Evolutionary conservation across 108 stramenopile genomes (phyloP), one percentile per base, ranked within the genome.

Genomic region (Skeletonema tropicum): DNA sequence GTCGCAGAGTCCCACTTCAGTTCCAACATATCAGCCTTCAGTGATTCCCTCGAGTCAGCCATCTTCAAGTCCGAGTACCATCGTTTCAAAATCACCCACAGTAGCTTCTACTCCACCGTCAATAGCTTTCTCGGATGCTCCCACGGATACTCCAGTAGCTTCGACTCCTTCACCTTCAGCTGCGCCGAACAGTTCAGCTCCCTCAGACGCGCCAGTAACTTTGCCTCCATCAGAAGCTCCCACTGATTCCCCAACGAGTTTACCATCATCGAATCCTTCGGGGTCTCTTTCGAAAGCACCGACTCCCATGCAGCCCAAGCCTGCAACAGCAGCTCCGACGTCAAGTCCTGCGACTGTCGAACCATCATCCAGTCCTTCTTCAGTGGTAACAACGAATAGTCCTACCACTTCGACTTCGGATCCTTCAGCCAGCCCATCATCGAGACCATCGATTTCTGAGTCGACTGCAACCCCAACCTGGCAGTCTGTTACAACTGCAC

Each of bases 381-480:
- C 58, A 30, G 3, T 12, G 11, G 58, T 30, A 30, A n/a, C 58
- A 30, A 29, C 14, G 58, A 19, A n/a, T 30, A 59, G 58, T n/a
- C 26, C 58, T 12, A 26, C n/a, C n/a, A n/a, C n/a, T n/a, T 5
- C 58, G 14, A 14, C 58, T 17, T 0, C 26, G 26, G 25, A 26
- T 11, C n/a, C 58, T 2, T 59, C 58, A 29, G 58, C 11, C 58
- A 26, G 29, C 25, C 58, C 25, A 59, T 59, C 29, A 29, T 10
- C 14, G 14, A 29, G 26, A 30, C 58, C 58, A 19, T 30, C 58
- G 7, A 59, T n/a, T 30, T 26, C 25, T 26, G 29, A n/a, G 13
- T n/a, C 58, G 12, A 12, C 58, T 26, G 58, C 58, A 59, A 59
- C 58, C n/a, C 58, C 58, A 59, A 59, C 26, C 58, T 59, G 19